Evolutionary conservation across 805 yeast genomes (phyloP).

Genomic region (Ogataea glucozyma): DNA sequence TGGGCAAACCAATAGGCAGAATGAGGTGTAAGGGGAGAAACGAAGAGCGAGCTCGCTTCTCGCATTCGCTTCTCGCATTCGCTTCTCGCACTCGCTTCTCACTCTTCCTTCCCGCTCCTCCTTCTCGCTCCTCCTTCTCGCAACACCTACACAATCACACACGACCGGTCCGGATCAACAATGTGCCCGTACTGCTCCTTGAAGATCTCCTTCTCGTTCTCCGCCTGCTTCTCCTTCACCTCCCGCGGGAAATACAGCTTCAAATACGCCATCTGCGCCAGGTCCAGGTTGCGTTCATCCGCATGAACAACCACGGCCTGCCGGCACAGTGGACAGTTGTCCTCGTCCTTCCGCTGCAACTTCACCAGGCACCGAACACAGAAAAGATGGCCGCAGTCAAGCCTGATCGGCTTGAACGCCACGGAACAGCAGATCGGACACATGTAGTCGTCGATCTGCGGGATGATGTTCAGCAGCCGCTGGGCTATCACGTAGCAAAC

Average conservation of each 20-base stretch:
- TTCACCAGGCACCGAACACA: constrained; percentile 74
- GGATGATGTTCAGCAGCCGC: constrained; percentile 56
- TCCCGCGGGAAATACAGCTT: constrained; percentile 65
- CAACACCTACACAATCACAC: constrained; percentile 27
- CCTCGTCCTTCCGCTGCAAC: constrained; percentile 56
- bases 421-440: constrained; percentile 73
- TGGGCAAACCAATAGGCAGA: no score
- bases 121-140: background rate
- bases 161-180: constrained; percentile 32
- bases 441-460: constrained; percentile 73
- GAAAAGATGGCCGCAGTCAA: constrained; percentile 66
- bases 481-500: constrained; percentile 57
- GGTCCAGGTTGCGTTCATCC: constrained; percentile 60
- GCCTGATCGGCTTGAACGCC: constrained; percentile 70
- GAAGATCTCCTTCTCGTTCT: constrained; percentile 49
- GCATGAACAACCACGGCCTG: constrained; percentile 56
- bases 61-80: no score
- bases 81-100: no score
- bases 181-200: constrained; percentile 42
- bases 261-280: constrained; percentile 51
- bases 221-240: constrained; percentile 59
- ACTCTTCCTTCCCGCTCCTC: background rate
- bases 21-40: no score
- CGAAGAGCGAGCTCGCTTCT: no score
- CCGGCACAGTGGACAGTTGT: constrained; percentile 70